Base-by-base conservation (phyloP, 2,329 filamentous ascomycete genomes). In the Ceratocystis lukuohia region DNA sequence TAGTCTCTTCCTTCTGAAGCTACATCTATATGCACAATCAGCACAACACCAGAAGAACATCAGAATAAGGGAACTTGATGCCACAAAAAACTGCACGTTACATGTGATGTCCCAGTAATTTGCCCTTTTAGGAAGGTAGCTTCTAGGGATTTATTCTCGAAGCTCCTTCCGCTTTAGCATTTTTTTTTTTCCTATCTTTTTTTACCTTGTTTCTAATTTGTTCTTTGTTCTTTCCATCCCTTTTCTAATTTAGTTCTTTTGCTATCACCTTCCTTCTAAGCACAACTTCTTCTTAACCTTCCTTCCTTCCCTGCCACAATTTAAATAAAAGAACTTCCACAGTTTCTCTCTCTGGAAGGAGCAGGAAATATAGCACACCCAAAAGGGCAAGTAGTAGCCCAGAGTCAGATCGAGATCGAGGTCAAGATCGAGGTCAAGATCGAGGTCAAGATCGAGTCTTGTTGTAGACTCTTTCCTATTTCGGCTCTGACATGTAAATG, bases 71-170 rank as follows among this genome's bases (percentile, higher is more conserved):
- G 2, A 59, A 59, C 5, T 30, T 17, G 5, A 57, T 30, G 28
- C 25, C 20, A 25, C 25, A 33, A 57, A 57, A 50, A 59, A 59
- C 53, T 59, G 5, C 5, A 59, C 53, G 53, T 59, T 59, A 59
- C 53, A 59, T 59, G 30, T 30, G 25, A 17, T n/a, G 15, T 17
- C 33, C 28, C 25, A 59, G 6, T 7, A 5, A 33, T 1, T 33
- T 59, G 1, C 53, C 28, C 4, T 3, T 59, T 63, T 48, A 63
- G 61, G 61, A 63, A 63, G 61, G 61, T 63, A 44, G 37, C 25
- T 28, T 63, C 20, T 25, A 63, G 61, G 61, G 61, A 44, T 41
- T 10, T 37, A 12, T 37, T 53, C 45, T 33, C 17, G 15, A 37
- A 15, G 44, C 44, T 50, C 61, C 45, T 63, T 63, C 44, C 30